Evolutionary conservation across 1,284 basidiomycete genomes (phyloP).

Genomic region (Pyrrhoderma lamaoense): DNA sequence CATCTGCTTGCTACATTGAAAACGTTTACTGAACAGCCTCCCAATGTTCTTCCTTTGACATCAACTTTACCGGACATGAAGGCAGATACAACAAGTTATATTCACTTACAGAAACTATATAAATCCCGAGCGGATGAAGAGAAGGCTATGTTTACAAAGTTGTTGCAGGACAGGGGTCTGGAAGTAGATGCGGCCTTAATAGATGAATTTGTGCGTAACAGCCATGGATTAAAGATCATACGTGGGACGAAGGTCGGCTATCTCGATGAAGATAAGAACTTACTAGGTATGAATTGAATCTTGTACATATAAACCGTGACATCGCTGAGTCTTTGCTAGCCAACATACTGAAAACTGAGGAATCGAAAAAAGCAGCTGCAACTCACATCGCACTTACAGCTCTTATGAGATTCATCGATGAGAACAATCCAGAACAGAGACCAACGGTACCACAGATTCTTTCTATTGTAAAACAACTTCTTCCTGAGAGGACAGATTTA

Average conservation of each 20-base stretch:
- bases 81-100: conserved; percentile 78
- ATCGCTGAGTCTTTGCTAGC: not conserved
- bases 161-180: conserved; percentile 24
- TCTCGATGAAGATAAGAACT: conserved; percentile 45
- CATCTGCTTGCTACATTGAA: conserved; percentile 78
- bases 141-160: conserved; percentile 42
- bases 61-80: conserved; percentile 93
- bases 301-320: not conserved
- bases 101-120: conserved; percentile 74
- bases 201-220: conserved; percentile 86
- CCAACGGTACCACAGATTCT: conserved; percentile 35
- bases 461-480: conserved; percentile 19
- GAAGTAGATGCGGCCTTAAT: conserved; percentile 44
- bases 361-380: conserved; percentile 42
- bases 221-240: conserved; percentile 74
- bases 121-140: conserved; percentile 66
- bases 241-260: conserved; percentile 62
- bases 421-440: conserved; percentile 21
- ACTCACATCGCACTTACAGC: conserved; percentile 66
- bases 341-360: conserved; percentile 3
- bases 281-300: conserved; percentile 44
- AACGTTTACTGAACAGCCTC: conserved; percentile 42
- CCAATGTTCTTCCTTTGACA: conserved; percentile 43
- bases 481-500: conserved; percentile 35
- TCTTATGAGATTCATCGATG: conserved; percentile 33